Percentiles rank a stretch among this genome's conserved stretches.
phyloP scores from a whole-genome alignment of 768 basidiomycete species.

The Phylloporus sp. region DNA sequence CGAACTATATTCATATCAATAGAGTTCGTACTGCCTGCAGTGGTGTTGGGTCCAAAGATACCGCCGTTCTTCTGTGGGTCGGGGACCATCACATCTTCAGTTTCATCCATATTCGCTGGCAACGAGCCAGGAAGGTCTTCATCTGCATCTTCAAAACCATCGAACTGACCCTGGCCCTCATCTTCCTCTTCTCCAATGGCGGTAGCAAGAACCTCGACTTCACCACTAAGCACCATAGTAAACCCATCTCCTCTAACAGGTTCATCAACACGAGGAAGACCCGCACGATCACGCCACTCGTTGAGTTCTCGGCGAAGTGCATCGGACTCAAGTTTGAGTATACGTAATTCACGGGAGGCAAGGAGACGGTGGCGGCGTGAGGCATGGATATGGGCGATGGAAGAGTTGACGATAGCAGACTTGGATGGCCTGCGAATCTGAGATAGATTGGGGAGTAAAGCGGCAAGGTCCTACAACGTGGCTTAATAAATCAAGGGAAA shows the following conservation, averaged over 20 bases:
- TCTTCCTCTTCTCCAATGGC: constrained; percentile 57
- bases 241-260: constrained; percentile 71
- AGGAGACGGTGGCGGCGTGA: constrained; percentile 78
- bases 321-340: constrained; percentile 77
- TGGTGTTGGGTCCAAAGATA: constrained; percentile 27
- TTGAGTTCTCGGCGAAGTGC: constrained; percentile 88
- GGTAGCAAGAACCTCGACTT: constrained; percentile 59
- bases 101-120: constrained; percentile 27
- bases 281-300: constrained; percentile 82
- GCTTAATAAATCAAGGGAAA: constrained; percentile 14
- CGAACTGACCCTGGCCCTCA: constrained; percentile 38
- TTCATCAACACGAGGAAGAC: constrained; percentile 69
- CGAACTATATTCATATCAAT: constrained; percentile 24
- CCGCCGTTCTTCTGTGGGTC: constrained; percentile 32
- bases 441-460: constrained; percentile 85
- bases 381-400: constrained; percentile 83
- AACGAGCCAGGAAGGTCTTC: constrained; percentile 34
- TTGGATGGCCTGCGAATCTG: constrained; percentile 93
- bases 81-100: constrained; percentile 28
- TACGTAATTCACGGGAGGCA: constrained; percentile 77
- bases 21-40: constrained; percentile 31
- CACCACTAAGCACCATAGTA: constrained; percentile 63
- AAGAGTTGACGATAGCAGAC: constrained; percentile 94
- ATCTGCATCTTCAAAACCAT: constrained; percentile 40
- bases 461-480: constrained; percentile 72